phyloP scores from a whole-genome alignment of 345 rosid species.

The Linum usitatissimum region DNA sequence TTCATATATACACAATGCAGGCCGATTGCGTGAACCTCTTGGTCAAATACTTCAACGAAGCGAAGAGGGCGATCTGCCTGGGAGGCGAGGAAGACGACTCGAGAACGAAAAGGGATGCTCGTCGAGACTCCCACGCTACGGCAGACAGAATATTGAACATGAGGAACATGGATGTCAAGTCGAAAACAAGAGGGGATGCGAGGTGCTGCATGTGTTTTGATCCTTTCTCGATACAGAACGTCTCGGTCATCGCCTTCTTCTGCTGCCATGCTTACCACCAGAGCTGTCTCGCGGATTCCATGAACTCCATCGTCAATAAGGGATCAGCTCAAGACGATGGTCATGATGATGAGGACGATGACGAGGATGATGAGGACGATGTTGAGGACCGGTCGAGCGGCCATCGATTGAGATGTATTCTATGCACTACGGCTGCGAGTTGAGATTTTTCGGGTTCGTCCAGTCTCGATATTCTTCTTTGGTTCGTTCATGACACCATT shows the following conservation, averaged over 20 bases:
- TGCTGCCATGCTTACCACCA: conserved; percentile 93
- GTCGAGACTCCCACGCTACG: conserved; percentile 30
- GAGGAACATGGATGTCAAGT: conserved; percentile 61
- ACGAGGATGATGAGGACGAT: conserved; percentile 35
- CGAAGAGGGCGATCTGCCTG: conserved; percentile 64
- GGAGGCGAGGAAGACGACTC: conserved; percentile 57
- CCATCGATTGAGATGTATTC: conserved; percentile 66
- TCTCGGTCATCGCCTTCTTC: conserved; percentile 68
- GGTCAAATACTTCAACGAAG: conserved; percentile 83
- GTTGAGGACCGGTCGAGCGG: conserved; percentile 32
- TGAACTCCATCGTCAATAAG: conserved; percentile 39
- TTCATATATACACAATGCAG: conserved; percentile 21
- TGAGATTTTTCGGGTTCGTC: conserved; percentile 17
- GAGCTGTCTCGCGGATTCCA: conserved; percentile 72
- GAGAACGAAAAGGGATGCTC: conserved; percentile 41
- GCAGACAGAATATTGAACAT: conserved; percentile 29
- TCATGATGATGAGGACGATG: conserved; percentile 30
- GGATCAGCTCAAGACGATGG: conserved; percentile 18
- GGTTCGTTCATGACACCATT: too few species aligned
- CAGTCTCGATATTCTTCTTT: too few species aligned
- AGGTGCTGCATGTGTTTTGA: conserved; percentile 97
- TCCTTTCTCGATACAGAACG: conserved; percentile 68
- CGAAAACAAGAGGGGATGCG: conserved; percentile 77
- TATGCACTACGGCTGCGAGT: conserved; percentile 93
- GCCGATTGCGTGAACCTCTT: conserved; percentile 88